A percentile compares a stretch with the other conserved stretches of the same genome.
Evolutionary conservation across 2,329 filamentous ascomycete genomes (phyloP).

Genomic region (Aspergillus neoniger): DNA sequence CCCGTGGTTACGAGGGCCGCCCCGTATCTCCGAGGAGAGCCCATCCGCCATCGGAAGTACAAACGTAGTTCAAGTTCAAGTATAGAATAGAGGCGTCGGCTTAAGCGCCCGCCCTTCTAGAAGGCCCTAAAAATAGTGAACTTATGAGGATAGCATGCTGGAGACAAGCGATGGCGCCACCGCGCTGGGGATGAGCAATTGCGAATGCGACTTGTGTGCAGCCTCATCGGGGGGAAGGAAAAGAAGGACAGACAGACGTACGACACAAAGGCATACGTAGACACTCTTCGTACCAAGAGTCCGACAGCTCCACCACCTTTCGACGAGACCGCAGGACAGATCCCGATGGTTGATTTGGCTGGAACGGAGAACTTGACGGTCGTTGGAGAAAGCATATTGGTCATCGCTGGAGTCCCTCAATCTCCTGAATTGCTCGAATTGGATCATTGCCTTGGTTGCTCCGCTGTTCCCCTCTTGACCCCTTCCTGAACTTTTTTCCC

Average conservation of each 20-base stretch:
- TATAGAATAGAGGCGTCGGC: neutral
- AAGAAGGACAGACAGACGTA: neutral
- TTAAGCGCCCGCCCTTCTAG: neutral
- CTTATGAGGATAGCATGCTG: constrained; percentile 2
- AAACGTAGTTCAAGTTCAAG: no score
- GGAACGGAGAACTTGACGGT: constrained; percentile 3
- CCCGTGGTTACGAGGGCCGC: neutral
- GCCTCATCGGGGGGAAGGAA: neutral
- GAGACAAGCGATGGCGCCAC: neutral
- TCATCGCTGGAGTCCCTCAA: constrained; percentile 8
- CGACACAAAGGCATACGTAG: constrained; percentile 16
- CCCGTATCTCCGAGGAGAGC: constrained; percentile 2
- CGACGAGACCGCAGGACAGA: constrained; percentile 14
- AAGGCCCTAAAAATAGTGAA: constrained; percentile 3
- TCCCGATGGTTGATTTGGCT: constrained; percentile 14
- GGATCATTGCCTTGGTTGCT: neutral
- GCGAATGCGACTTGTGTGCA: neutral
- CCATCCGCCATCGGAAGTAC: no score
- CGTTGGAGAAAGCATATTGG: neutral
- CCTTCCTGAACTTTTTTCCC: neutral
- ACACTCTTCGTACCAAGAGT: constrained; percentile 13
- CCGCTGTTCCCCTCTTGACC: neutral
- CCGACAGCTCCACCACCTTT: constrained; percentile 15
- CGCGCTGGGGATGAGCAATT: neutral
- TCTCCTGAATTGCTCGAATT: constrained; percentile 10